Percentiles rank a stretch among this genome's conserved stretches.
These are phyloP conservation scores for Cryptococcus depauperatus DNA, from an alignment of 1,284 basidiomycete genomes.

Conservation along the genomic window DNA sequence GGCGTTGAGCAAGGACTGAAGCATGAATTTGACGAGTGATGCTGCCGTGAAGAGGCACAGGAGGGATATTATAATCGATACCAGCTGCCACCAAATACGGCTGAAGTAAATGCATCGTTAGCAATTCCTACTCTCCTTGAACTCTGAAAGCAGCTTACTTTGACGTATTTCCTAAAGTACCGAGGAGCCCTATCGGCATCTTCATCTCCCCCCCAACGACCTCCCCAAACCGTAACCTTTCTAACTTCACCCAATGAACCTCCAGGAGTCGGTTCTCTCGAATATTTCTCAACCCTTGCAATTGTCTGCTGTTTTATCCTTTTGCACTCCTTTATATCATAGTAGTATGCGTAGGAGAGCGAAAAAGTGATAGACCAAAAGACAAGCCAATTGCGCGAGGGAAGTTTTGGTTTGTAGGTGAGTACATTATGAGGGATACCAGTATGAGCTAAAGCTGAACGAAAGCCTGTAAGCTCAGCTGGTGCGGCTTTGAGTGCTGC, in stretches of 20 bases:
- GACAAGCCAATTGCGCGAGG: conserved; percentile 81
- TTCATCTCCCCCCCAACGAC: conserved; percentile 90
- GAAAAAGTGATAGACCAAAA: conserved; percentile 70
- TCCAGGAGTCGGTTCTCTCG: conserved; percentile 56
- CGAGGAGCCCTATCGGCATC: conserved; percentile 89
- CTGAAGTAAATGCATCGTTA: conserved; percentile 48
- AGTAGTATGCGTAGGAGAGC: conserved; percentile 65
- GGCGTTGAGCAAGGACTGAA: conserved; percentile 51
- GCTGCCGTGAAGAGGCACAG: conserved; percentile 76
- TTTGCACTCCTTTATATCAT: conserved; percentile 74
- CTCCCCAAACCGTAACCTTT: conserved; percentile 77
- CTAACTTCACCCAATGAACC: conserved; percentile 61
- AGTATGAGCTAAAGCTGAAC: conserved; percentile 46
- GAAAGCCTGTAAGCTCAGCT: conserved; percentile 27
- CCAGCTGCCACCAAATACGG: conserved; percentile 90
- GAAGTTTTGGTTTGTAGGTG: conserved; percentile 53
- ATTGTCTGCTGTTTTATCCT: conserved; percentile 69
- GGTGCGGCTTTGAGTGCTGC: conserved; percentile 4
- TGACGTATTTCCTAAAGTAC: conserved; percentile 88
- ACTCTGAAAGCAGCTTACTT: conserved; percentile 50
- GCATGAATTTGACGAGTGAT: conserved; percentile 51
- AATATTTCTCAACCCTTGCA: conserved; percentile 66
- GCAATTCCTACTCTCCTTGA: not conserved
- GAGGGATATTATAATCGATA: conserved; percentile 78
- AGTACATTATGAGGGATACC: conserved; percentile 47